Conservation (phyloP, 805 yeast genomes). For the Candida sonorensis region DNA sequence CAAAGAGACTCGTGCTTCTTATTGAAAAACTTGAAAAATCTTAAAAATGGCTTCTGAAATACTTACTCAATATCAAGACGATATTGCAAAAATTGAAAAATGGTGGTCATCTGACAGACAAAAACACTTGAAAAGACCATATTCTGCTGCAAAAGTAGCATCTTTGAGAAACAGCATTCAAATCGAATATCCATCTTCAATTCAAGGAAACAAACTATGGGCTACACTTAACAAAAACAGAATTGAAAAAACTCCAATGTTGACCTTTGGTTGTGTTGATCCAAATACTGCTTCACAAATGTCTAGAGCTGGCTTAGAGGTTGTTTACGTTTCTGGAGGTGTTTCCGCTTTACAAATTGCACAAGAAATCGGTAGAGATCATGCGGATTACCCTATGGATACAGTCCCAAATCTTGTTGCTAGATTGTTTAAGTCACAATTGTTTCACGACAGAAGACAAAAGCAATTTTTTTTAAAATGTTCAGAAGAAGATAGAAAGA, state of each 20-base stretch:
- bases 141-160: slow-evolving; percentile 46
- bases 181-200: slow-evolving; percentile 37
- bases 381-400: slow-evolving; percentile 64
- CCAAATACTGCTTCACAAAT: slow-evolving; percentile 58
- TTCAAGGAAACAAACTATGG: slow-evolving; percentile 48
- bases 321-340: slow-evolving; percentile 47
- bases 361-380: too few species aligned
- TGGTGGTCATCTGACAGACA: slow-evolving; percentile 49
- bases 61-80: too few species aligned
- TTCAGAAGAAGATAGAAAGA: too few species aligned
- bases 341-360: too few species aligned
- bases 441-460: slow-evolving; percentile 44
- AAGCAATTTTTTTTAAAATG: too few species aligned
- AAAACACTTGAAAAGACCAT: slow-evolving; percentile 41
- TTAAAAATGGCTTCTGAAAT: too few species aligned
- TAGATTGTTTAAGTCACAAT: slow-evolving; percentile 51
- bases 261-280: slow-evolving; percentile 55
- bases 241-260: slow-evolving; percentile 38
- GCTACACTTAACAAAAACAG: slow-evolving; percentile 34
- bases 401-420: slow-evolving; percentile 66
- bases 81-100: slow-evolving; percentile 26
- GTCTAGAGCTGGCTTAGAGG: slow-evolving; percentile 42
- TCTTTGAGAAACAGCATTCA: slow-evolving; percentile 44
- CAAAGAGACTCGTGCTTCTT: too few species aligned
- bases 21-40: too few species aligned